Conservation (phyloP, 73 alveolate species). For the Paramecium tetraurelia region DNA sequence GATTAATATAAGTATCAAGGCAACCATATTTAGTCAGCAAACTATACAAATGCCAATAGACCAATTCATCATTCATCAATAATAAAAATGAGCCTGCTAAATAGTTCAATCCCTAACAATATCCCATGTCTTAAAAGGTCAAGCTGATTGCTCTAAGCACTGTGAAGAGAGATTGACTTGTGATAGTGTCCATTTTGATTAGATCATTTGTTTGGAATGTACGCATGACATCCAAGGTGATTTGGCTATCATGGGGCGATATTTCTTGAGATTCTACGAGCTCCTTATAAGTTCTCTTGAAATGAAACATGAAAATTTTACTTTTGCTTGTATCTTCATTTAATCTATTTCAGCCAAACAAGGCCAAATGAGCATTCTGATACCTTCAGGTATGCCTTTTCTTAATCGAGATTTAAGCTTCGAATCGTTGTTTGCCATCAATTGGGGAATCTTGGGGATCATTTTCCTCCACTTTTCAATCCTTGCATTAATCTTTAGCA, state of each 20-base stretch:
- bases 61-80: slow-evolving; percentile 49
- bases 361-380: slow-evolving; percentile 59
- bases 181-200: slow-evolving; percentile 13
- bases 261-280: neutral
- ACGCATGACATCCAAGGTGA: slow-evolving; percentile 44
- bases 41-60: slow-evolving; percentile 57
- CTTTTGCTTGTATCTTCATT: slow-evolving; percentile 32
- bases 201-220: slow-evolving; percentile 55
- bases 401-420: slow-evolving; percentile 55
- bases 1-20: slow-evolving; percentile 50
- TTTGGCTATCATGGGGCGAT: slow-evolving; percentile 47
- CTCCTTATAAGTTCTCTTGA: slow-evolving; percentile 13
- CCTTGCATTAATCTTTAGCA: slow-evolving; percentile 50
- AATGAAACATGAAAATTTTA: neutral
- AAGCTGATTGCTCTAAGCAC: slow-evolving; percentile 54
- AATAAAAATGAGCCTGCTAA: slow-evolving; percentile 53
- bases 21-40: slow-evolving; percentile 52
- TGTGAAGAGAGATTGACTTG: slow-evolving; percentile 52
- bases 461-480: slow-evolving; percentile 61
- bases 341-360: slow-evolving; percentile 14
- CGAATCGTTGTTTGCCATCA: slow-evolving; percentile 15
- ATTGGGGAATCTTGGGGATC: slow-evolving; percentile 41
- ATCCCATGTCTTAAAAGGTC: slow-evolving; percentile 63
- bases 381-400: slow-evolving; percentile 61
- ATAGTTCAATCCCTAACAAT: slow-evolving; percentile 59